Conservation (phyloP, 768 basidiomycete species). For the Trametes villosa region DNA sequence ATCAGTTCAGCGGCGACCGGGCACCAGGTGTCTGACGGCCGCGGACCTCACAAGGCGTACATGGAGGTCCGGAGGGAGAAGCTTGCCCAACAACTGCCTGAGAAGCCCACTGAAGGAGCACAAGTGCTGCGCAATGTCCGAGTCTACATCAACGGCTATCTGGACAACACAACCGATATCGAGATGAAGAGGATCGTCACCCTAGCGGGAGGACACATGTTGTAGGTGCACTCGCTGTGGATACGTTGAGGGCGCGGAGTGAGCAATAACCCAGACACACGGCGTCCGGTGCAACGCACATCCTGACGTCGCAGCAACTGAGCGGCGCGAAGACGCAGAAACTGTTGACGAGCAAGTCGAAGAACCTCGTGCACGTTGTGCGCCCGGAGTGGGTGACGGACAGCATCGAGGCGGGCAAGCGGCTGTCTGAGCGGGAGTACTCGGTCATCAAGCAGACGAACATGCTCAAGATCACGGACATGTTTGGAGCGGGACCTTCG, state of each 20-base stretch:
- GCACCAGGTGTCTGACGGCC: slow-evolving; percentile 37
- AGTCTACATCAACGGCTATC: slow-evolving; percentile 74
- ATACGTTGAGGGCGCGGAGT: slow-evolving; percentile 23
- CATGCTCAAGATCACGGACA: slow-evolving; percentile 43
- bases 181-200: slow-evolving; percentile 74
- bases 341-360: slow-evolving; percentile 55
- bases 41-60: slow-evolving; percentile 26
- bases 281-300: slow-evolving; percentile 73
- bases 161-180: slow-evolving; percentile 73
- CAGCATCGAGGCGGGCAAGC: slow-evolving; percentile 62
- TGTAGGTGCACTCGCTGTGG: slow-evolving; percentile 46
- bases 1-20: slow-evolving; percentile 62
- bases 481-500: slow-evolving; percentile 33
- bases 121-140: slow-evolving; percentile 45
- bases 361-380: slow-evolving; percentile 61
- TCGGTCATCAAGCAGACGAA: slow-evolving; percentile 46
- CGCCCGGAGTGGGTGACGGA: slow-evolving; percentile 78
- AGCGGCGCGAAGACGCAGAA: slow-evolving; percentile 75
- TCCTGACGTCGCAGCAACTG: slow-evolving; percentile 73
- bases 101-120: slow-evolving; percentile 15
- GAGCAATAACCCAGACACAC: slow-evolving; percentile 44
- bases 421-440: slow-evolving; percentile 65
- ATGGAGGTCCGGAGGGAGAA: slow-evolving; percentile 31
- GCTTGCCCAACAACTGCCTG: slow-evolving; percentile 33
- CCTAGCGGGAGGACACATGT: slow-evolving; percentile 65